phyloP scores from a whole-genome alignment of 495 filamentous ascomycete genomes.

The Penicillium flavigenum region DNA sequence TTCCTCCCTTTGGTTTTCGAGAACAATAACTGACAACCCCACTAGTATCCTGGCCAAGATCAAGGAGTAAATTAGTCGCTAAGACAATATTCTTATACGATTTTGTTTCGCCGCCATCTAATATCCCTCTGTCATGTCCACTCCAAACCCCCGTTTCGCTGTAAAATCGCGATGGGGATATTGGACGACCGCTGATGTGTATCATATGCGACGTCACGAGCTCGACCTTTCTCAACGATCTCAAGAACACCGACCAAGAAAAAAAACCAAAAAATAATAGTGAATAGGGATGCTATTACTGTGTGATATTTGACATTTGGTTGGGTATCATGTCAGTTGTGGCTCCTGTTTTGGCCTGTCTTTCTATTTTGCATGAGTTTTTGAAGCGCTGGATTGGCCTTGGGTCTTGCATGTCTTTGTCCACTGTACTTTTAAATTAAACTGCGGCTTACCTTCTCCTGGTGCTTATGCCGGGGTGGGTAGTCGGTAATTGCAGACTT shows the following conservation, averaged over 20 bases:
- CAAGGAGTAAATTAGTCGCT: slow-evolving; percentile 62
- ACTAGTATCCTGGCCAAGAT: slow-evolving; percentile 81
- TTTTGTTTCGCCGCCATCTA: slow-evolving; percentile 21
- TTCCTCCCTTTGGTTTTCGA: neutral
- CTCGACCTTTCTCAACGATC: slow-evolving; percentile 31
- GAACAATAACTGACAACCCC: slow-evolving; percentile 25
- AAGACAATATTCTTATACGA: slow-evolving; percentile 17
- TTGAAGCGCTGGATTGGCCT: slow-evolving; percentile 47
- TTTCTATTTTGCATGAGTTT: slow-evolving; percentile 36
- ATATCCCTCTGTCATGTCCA: slow-evolving; percentile 9
- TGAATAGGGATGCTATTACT: slow-evolving; percentile 7
- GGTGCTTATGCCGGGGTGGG: slow-evolving; percentile 14
- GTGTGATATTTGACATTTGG: slow-evolving; percentile 1
- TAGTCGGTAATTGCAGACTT: slow-evolving; percentile 36
- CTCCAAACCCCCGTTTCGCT: slow-evolving; percentile 3
- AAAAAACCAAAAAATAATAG: slow-evolving; percentile 24
- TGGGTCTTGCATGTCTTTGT: slow-evolving; percentile 44
- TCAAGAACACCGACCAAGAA: slow-evolving; percentile 22
- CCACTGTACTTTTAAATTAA: slow-evolving; percentile 41
- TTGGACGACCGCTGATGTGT: slow-evolving; percentile 27
- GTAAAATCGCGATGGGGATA: slow-evolving; percentile 16
- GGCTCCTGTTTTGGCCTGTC: slow-evolving; percentile 19
- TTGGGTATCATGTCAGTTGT: neutral
- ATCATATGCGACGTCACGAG: slow-evolving; percentile 44
- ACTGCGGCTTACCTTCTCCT: slow-evolving; percentile 22